These are phyloP conservation scores for Gossypium schwendimanii DNA, from an alignment of 441 rosid species.

Conservation along the genomic window DNA sequence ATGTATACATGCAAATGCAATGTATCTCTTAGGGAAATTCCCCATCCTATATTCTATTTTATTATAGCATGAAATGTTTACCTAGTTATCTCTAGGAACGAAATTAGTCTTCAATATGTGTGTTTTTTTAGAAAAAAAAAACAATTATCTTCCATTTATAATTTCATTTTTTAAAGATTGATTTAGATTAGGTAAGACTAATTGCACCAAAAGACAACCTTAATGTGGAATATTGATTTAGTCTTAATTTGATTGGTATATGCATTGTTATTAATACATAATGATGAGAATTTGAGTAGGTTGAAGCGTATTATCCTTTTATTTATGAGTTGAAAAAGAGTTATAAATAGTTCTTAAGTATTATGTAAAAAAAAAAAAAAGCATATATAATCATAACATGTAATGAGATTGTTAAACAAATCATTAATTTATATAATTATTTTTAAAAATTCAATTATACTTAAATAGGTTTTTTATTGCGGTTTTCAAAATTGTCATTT, in stretches of 20 bases:
- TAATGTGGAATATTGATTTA: no score
- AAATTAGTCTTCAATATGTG: neutral
- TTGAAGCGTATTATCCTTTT: rapidly evolving
- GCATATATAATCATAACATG: no score
- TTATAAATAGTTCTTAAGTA: no score
- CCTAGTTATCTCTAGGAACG: neutral
- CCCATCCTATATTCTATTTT: neutral
- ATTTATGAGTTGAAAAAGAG: rapidly evolving
- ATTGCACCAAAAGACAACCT: neutral
- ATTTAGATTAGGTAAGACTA: neutral
- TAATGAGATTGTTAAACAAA: no score
- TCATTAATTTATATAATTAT: no score
- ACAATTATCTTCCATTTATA: neutral
- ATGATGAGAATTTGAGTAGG: no score
- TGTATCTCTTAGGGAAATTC: neutral
- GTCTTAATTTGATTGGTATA: no score
- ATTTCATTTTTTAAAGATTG: neutral
- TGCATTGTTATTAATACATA: no score
- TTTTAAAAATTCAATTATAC: no score
- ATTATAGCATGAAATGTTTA: neutral
- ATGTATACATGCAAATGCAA: neutral
- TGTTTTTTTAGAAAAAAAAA: neutral
- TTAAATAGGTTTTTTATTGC: no score
- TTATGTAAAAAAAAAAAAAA: no score
- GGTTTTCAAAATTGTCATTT: no score